Evolutionary conservation across 2,329 filamentous ascomycete species (phyloP).

Genomic region (Colletotrichum aenigma): DNA sequence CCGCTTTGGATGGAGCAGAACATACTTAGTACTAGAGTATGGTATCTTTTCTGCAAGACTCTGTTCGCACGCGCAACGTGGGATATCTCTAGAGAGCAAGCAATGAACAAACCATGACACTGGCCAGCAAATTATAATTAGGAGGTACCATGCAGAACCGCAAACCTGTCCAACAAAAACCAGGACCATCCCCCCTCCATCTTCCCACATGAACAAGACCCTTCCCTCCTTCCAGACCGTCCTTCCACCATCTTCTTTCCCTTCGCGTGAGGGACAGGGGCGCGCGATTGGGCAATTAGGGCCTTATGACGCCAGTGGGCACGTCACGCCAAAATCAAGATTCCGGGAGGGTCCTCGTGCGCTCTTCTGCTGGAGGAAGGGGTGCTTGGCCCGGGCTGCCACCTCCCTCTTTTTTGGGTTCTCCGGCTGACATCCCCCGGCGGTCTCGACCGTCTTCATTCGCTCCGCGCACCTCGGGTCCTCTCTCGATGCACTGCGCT

Average conservation of each 20-base stretch:
- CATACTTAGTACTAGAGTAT: neutral
- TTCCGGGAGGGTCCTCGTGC: neutral
- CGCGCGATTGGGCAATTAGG: constrained; percentile 18
- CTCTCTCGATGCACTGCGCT: neutral
- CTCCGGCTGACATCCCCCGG: neutral
- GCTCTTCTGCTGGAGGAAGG: neutral
- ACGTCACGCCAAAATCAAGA: constrained; percentile 23
- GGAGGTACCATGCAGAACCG: neutral
- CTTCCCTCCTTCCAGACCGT: neutral
- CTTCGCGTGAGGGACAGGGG: constrained; percentile 6
- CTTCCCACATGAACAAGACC: neutral
- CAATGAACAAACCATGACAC: neutral
- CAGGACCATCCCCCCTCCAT: neutral
- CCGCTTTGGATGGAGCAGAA: neutral
- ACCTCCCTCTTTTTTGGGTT: neutral
- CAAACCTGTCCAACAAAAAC: neutral
- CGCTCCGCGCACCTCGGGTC: neutral
- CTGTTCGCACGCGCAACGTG: neutral
- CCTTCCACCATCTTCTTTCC: neutral
- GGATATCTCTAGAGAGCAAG: neutral
- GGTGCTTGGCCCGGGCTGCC: neutral
- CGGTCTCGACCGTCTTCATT: neutral
- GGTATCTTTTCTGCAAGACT: neutral
- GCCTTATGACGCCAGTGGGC: constrained; percentile 21
- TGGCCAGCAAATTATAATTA: neutral